Percentiles rank a stretch among this genome's conserved stretches.
phyloP scores from a whole-genome alignment of 345 rosid genomes.

The Populus nigra region DNA sequence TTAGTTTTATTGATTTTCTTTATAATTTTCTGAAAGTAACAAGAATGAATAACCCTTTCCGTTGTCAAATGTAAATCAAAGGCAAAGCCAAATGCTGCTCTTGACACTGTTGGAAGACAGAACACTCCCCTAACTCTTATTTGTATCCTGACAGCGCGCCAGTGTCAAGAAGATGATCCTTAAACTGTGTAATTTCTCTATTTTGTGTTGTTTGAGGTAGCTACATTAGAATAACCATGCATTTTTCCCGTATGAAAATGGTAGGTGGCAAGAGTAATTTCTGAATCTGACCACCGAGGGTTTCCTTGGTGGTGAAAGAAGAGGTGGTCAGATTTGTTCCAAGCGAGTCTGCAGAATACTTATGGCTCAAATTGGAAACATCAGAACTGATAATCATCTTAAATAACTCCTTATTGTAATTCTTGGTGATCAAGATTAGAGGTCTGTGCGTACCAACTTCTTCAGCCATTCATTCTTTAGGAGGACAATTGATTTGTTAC shows the following conservation, averaged over 20 bases:
- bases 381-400: conserved; percentile 62
- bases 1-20: background rate
- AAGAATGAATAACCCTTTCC: background rate
- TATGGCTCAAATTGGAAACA: conserved; percentile 66
- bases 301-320: conserved; percentile 58
- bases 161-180: no score
- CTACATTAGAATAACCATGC: background rate
- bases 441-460: background rate
- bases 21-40: background rate
- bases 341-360: conserved; percentile 81
- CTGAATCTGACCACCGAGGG: conserved; percentile 73
- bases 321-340: conserved; percentile 82
- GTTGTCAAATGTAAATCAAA: background rate
- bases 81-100: background rate
- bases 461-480: background rate
- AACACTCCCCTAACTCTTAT: no score
- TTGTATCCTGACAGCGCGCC: no score
- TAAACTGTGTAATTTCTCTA: no score
- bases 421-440: background rate
- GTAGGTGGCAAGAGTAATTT: conserved; percentile 84
- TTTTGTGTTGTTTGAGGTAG: no score
- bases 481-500: background rate
- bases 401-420: background rate
- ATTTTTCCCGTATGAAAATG: conserved; percentile 12
- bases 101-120: no score